phyloP scores from a whole-genome alignment of 2,329 filamentous ascomycete species.

The Simplicillium sp. region DNA sequence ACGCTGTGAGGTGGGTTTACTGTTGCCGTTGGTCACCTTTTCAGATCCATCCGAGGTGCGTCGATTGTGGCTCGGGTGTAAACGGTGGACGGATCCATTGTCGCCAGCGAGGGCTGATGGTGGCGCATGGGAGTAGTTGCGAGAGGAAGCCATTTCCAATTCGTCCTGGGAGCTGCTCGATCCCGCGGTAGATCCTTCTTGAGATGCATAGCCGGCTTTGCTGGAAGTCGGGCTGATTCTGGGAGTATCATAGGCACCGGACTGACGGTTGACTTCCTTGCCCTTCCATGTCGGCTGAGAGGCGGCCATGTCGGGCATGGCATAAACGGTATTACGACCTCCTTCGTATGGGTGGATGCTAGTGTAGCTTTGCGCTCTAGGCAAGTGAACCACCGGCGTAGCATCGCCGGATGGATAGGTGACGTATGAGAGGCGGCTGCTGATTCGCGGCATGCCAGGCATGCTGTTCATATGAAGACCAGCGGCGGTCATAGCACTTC shows the following conservation, averaged over 20 bases:
- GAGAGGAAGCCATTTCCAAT: slow-evolving; percentile 25
- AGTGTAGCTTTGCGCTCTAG: slow-evolving; percentile 33
- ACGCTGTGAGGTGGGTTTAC: slow-evolving; percentile 7
- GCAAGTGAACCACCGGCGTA: slow-evolving; percentile 27
- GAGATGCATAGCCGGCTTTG: slow-evolving; percentile 16
- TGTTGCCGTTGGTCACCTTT: slow-evolving; percentile 1
- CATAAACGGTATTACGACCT: slow-evolving; percentile 21
- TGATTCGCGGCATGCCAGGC: slow-evolving; percentile 31
- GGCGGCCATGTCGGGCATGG: slow-evolving; percentile 13
- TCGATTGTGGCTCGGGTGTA: slow-evolving; percentile 18
- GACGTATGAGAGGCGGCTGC: slow-evolving; percentile 36
- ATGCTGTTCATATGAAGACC: slow-evolving; percentile 24
- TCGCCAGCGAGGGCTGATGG: neutral
- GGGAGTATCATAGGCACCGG: slow-evolving; percentile 18
- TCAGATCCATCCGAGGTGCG: slow-evolving; percentile 20
- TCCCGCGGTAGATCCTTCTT: slow-evolving; percentile 24
- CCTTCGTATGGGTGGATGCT: slow-evolving; percentile 24
- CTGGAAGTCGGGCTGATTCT: slow-evolving; percentile 26
- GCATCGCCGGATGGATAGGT: slow-evolving; percentile 33
- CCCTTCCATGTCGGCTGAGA: slow-evolving; percentile 24
- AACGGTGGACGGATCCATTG: slow-evolving; percentile 8
- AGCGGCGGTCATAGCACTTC: slow-evolving; percentile 36
- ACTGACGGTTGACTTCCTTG: slow-evolving; percentile 27
- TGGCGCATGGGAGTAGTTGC: slow-evolving; percentile 1
- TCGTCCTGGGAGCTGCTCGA: slow-evolving; percentile 30